Evolutionary conservation across 179 eudicot species (phyloP).

Genomic region (Heliamphora pulchella): DNA sequence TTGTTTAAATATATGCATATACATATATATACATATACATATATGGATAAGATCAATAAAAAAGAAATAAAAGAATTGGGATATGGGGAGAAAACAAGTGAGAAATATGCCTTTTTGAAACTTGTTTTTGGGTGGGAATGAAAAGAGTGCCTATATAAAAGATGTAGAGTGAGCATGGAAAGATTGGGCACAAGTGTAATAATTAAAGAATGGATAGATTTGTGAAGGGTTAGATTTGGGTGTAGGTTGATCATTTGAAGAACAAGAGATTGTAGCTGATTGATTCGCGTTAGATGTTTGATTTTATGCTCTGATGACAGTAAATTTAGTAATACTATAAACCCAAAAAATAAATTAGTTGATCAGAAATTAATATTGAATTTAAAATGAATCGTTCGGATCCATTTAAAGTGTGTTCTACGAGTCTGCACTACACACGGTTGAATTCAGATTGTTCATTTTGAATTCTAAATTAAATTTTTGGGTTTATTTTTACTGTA

Average conservation of each 20-base stretch:
- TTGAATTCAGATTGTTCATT: too few species aligned
- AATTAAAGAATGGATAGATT: background rate
- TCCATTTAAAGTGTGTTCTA: too few species aligned
- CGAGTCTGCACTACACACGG: too few species aligned
- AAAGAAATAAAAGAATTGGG: background rate
- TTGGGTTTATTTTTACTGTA: too few species aligned
- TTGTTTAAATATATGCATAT: background rate
- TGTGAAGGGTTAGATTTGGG: slow-evolving; percentile 15
- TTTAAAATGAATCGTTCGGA: too few species aligned
- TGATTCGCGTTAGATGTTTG: too few species aligned
- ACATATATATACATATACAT: background rate
- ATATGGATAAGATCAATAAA: background rate
- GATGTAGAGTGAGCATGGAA: slow-evolving; percentile 21
- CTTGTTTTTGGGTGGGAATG: slow-evolving; percentile 14
- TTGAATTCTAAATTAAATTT: too few species aligned
- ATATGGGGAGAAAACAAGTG: background rate
- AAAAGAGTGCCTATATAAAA: slow-evolving; percentile 17
- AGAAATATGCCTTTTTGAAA: slow-evolving; percentile 12
- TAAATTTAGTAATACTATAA: too few species aligned
- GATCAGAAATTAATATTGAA: too few species aligned
- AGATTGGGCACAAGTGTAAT: slow-evolving; percentile 20
- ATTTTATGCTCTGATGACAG: too few species aligned
- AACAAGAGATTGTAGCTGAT: slow-evolving; percentile 9
- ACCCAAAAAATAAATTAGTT: too few species aligned
- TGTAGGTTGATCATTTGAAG: slow-evolving; percentile 25